A percentile compares a stretch with the other conserved stretches of the same genome.
phyloP scores from a whole-genome alignment of 148 eudicot species.

The Heliamphora exappendiculata region DNA sequence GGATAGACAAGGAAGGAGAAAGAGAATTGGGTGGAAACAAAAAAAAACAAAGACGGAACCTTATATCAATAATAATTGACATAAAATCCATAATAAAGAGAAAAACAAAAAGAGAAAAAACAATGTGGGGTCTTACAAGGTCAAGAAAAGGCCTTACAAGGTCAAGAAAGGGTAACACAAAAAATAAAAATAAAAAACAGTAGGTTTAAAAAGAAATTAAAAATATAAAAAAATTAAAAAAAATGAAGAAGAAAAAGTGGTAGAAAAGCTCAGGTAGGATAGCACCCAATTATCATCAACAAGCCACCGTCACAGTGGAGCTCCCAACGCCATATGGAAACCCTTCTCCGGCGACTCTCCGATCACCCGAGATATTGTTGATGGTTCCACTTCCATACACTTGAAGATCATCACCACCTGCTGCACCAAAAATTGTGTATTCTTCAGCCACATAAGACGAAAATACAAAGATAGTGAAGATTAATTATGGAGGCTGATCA shows the following conservation, averaged over 20 bases:
- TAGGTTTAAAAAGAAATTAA: neutral
- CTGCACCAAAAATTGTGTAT: neutral
- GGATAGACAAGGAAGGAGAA: slow-evolving; percentile 68
- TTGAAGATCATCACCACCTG: neutral
- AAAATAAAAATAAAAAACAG: slow-evolving; percentile 19
- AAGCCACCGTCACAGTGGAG: neutral
- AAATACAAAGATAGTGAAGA: too few species aligned
- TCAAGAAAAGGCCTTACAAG: slow-evolving; percentile 77
- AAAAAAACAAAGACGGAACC: neutral
- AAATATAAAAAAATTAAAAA: neutral
- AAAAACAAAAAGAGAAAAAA: neutral
- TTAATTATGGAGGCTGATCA: too few species aligned
- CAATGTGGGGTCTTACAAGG: slow-evolving; percentile 48
- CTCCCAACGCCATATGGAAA: neutral
- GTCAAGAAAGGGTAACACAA: slow-evolving; percentile 36
- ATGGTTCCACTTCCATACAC: neutral
- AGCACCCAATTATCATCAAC: slow-evolving; percentile 38
- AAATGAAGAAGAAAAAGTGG: neutral
- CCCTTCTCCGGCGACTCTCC: neutral
- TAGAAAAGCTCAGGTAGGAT: slow-evolving; percentile 57
- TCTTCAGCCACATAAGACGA: neutral
- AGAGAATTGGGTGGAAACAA: slow-evolving; percentile 26
- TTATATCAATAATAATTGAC: slow-evolving; percentile 8
- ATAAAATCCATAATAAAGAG: slow-evolving; percentile 8
- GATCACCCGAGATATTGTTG: neutral